Percentiles rank a stretch among this genome's conserved stretches.
Evolutionary conservation across 2,329 filamentous ascomycete genomes (phyloP).

Genomic region (Monosporascus sp.): DNA sequence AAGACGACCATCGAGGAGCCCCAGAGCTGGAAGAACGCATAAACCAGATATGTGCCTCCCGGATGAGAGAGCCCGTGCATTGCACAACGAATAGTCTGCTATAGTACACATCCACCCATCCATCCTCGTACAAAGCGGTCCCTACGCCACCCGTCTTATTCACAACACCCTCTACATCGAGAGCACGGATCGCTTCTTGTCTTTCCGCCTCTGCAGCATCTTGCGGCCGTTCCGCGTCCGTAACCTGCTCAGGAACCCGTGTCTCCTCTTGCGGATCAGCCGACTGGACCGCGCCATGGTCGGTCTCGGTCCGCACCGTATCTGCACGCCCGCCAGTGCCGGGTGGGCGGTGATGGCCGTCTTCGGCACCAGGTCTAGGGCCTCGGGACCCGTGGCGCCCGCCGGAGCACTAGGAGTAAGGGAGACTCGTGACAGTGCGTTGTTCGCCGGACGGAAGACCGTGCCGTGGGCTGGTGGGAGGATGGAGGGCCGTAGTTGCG

Average conservation of each 20-base stretch:
- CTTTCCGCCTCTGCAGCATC: conserved; percentile 44
- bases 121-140: not conserved
- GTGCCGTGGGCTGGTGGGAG: conserved; percentile 19
- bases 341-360: conserved; percentile 47
- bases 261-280: conserved; percentile 53
- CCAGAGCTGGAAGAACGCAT: too few relatives aligned
- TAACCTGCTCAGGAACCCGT: conserved; percentile 50
- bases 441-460: conserved; percentile 22
- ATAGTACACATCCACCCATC: not conserved
- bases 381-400: conserved; percentile 8
- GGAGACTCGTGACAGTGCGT: conserved; percentile 18
- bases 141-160: not conserved
- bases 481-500: conserved; percentile 44
- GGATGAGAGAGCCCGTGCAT: not conserved
- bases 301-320: conserved; percentile 54
- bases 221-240: conserved; percentile 46
- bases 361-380: conserved; percentile 40
- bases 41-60: not conserved
- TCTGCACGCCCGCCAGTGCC: conserved; percentile 42
- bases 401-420: conserved; percentile 11
- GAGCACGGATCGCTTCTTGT: conserved; percentile 46
- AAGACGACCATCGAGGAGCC: too few relatives aligned
- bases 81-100: not conserved
- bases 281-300: conserved; percentile 51
- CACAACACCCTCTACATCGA: conserved; percentile 19